Conservation (phyloP, 352 stramenopile species). For the Elongisporangium undulatum region DNA sequence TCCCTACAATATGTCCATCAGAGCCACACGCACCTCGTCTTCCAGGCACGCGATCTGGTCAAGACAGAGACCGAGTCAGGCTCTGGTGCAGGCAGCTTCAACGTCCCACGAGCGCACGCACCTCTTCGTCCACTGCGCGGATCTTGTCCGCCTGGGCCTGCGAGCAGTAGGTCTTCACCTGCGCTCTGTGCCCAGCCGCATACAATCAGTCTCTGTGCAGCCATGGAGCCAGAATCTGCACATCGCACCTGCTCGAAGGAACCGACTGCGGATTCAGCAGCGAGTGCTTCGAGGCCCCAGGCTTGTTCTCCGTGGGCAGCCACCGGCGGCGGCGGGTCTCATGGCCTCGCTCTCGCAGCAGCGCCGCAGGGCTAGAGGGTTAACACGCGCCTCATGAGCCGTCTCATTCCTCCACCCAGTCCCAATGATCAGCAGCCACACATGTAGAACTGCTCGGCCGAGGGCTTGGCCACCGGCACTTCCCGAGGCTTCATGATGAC, state of each 20-base stretch:
- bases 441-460: conserved; percentile 49
- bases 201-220: not conserved
- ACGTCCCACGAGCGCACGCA: conserved; percentile 6
- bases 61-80: not conserved
- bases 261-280: conserved; percentile 7
- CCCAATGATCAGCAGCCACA: conserved; percentile 10
- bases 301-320: conserved; percentile 45
- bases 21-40: conserved; percentile 12
- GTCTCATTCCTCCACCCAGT: conserved; percentile 3
- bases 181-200: conserved; percentile 12
- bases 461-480: conserved; percentile 52
- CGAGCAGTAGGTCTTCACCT: conserved; percentile 29
- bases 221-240: not conserved
- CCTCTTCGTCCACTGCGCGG: conserved; percentile 36
- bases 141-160: conserved; percentile 25
- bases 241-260: not conserved
- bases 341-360: conserved; percentile 25
- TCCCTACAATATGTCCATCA: not conserved
- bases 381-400: conserved; percentile 13
- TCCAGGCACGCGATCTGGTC: conserved; percentile 16
- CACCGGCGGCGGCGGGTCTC: conserved; percentile 22
- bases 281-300: conserved; percentile 53
- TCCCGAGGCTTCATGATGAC: conserved; percentile 31
- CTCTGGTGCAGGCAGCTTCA: not conserved
- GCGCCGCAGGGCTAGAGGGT: conserved; percentile 17